Evolutionary conservation across 2,329 filamentous ascomycete species (phyloP).

Genomic region (Aspergillus floridensis): DNA sequence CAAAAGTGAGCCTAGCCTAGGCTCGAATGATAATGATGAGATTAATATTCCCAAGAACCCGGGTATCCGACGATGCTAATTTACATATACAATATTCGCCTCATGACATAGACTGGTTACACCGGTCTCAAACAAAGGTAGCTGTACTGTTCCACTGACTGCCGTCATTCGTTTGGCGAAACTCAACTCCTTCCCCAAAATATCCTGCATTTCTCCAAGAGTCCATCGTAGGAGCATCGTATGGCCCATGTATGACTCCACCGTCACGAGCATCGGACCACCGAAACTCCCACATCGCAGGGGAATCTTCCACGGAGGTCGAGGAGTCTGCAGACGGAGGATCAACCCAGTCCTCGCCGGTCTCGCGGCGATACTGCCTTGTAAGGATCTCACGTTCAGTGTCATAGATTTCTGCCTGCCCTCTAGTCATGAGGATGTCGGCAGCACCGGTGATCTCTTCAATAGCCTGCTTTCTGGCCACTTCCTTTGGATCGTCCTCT

Average conservation of each 20-base stretch:
- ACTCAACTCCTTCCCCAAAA: slow-evolving; percentile 83
- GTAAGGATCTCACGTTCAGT: slow-evolving; percentile 78
- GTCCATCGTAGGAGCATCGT: slow-evolving; percentile 79
- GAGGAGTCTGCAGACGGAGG: slow-evolving; percentile 32
- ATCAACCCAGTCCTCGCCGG: slow-evolving; percentile 79
- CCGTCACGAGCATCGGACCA: slow-evolving; percentile 88
- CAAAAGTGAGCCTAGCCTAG: slow-evolving; percentile 16
- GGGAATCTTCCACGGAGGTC: slow-evolving; percentile 31
- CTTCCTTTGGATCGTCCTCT: slow-evolving; percentile 66
- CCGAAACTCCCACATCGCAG: slow-evolving; percentile 78
- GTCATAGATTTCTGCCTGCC: slow-evolving; percentile 89
- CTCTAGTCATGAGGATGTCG: slow-evolving; percentile 78
- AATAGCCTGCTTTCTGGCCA: slow-evolving; percentile 68
- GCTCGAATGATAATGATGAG: slow-evolving; percentile 22
- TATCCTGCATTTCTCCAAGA: slow-evolving; percentile 91
- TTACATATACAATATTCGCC: slow-evolving; percentile 8
- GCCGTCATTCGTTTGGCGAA: slow-evolving; percentile 59
- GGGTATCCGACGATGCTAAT: slow-evolving; percentile 11
- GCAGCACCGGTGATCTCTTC: slow-evolving; percentile 84
- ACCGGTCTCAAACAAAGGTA: slow-evolving; percentile 49
- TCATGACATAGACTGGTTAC: background rate
- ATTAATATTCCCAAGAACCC: slow-evolving; percentile 14
- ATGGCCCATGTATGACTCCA: slow-evolving; percentile 78
- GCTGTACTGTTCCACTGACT: slow-evolving; percentile 54
- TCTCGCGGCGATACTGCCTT: slow-evolving; percentile 78